Percentiles rank a stretch among this genome's conserved stretches.
These are phyloP conservation scores for Daldinia childiae DNA, from an alignment of 495 filamentous ascomycete genomes.

Conservation along the genomic window DNA sequence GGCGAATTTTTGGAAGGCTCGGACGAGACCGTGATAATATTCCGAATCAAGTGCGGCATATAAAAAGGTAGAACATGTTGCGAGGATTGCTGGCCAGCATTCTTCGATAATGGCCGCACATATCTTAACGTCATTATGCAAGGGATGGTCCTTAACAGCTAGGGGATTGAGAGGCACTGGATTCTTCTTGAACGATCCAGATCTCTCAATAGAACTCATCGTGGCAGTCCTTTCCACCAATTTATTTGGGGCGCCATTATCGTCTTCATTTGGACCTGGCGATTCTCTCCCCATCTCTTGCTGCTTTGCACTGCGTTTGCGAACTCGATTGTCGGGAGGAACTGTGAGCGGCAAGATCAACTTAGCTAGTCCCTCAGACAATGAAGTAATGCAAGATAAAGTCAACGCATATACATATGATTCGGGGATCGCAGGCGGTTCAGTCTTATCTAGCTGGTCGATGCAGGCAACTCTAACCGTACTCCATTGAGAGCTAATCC, in stretches of 20 bases:
- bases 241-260: constrained; percentile 34
- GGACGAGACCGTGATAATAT: constrained; percentile 91
- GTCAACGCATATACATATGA: constrained; percentile 94
- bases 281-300: constrained; percentile 56
- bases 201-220: constrained; percentile 54
- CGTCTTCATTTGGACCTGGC: constrained; percentile 49
- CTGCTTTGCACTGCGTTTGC: constrained; percentile 58
- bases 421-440: constrained; percentile 83
- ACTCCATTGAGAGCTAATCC: constrained; percentile 92
- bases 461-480: constrained; percentile 86
- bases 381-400: constrained; percentile 82
- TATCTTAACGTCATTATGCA: constrained; percentile 73
- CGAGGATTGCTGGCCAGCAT: constrained; percentile 95
- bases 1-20: constrained; percentile 93
- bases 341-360: constrained; percentile 91
- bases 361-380: constrained; percentile 92
- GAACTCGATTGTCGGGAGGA: constrained; percentile 63
- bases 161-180: constrained; percentile 84
- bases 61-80: constrained; percentile 92
- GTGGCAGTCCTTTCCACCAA: constrained; percentile 51
- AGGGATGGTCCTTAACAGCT: constrained; percentile 72
- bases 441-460: constrained; percentile 91
- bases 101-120: constrained; percentile 84
- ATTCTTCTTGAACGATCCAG: constrained; percentile 62
- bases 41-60: constrained; percentile 93